Base-by-base conservation (phyloP, 805 yeast species). In the Peterozyma toletana region DNA sequence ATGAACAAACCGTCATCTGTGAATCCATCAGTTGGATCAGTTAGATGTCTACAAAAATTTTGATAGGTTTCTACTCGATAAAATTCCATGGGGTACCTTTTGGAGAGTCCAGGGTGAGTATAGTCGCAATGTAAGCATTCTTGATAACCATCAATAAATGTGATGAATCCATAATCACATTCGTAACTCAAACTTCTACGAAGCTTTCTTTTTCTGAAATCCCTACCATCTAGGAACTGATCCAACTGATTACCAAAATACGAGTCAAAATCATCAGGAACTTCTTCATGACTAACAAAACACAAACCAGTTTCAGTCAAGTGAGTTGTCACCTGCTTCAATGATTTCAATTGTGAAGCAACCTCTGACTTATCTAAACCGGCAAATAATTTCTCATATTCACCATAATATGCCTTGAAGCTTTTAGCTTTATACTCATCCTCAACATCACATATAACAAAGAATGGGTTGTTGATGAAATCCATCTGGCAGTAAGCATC, bases 241-340 rank as follows among this genome's bases (percentile, higher is more conserved):
- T 48, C 48, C 27, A 56, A 47, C 37, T 56, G 48, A 37, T 45
- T 43, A 6, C 54, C 53, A 39, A 38, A 56, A 33, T 51, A 54
- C 1, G 53, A 57, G 7, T 39, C 47, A 17, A 56, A 42, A 6
- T 49, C 38, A 10, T 43, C 18, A 9, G 59, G 58, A 3, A 37
- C 39, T 16, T 41, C 38, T 40, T 58, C 56, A 49, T 57, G 62
- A 37, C 45, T 41, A 15, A 57, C 40, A 39, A 58, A 59, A 30
- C 56, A 50, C n/a, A 57, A 42, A 6, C 63, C 64, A 10, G 53
- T 46, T 16, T 47, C n/a, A 40, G 58, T 57, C 34, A 53, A 47
- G 11, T 38, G 35, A 30, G 54, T 50, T 33, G 53, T 54, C 33
- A 59, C 62, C 34, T 46, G 46, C 11, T 50, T 47, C 34, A 55